Evolutionary conservation across 352 stramenopile species (phyloP).

Genomic region (Phytopythium montanum): DNA sequence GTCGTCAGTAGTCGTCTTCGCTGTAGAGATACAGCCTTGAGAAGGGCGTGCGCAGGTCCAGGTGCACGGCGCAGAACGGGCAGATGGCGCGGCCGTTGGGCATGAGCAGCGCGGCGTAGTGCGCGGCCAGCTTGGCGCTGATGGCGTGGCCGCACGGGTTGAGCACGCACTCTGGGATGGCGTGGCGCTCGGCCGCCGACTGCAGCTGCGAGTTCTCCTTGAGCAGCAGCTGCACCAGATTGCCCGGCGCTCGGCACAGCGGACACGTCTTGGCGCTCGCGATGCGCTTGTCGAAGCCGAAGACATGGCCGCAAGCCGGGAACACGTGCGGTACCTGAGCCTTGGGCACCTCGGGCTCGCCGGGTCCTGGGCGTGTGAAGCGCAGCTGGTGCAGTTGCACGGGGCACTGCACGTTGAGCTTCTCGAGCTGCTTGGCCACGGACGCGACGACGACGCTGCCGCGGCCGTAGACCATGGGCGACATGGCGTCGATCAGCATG

Average conservation of each 20-base stretch:
- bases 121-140: conserved; percentile 52
- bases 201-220: conserved; percentile 78
- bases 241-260: conserved; percentile 57
- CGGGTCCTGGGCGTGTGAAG: conserved; percentile 34
- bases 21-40: conserved; percentile 78
- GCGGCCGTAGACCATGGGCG: conserved; percentile 27
- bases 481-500: conserved; percentile 14
- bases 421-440: conserved; percentile 59
- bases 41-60: conserved; percentile 59
- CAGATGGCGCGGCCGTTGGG: conserved; percentile 75
- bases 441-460: conserved; percentile 31
- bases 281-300: conserved; percentile 72
- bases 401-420: conserved; percentile 70
- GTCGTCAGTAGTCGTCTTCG: conserved; percentile 30
- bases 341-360: conserved; percentile 37
- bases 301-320: conserved; percentile 74
- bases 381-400: conserved; percentile 68
- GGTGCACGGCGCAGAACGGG: conserved; percentile 71
- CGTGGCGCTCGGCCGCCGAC: conserved; percentile 46
- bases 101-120: conserved; percentile 65
- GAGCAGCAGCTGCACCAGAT: conserved; percentile 62
- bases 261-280: conserved; percentile 54
- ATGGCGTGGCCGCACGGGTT: conserved; percentile 84
- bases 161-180: conserved; percentile 72
- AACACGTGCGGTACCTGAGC: conserved; percentile 74